These are phyloP conservation scores for Pichia sp. DNA, from an alignment of 1,139 yeast genomes.

Conservation along the genomic window DNA sequence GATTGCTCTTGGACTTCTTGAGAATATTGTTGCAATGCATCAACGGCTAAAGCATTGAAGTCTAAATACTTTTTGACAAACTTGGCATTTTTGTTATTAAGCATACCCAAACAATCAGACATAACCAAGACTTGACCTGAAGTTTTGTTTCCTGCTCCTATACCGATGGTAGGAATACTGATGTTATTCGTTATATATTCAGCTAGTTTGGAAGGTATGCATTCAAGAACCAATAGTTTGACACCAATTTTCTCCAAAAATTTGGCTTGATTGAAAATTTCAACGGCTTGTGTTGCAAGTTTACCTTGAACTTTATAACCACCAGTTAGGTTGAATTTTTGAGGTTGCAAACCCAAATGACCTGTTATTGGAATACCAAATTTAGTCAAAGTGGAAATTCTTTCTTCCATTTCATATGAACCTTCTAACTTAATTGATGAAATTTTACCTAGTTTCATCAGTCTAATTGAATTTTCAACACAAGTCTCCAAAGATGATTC, in stretches of 20 bases:
- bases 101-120: constrained; percentile 77
- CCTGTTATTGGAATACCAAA: constrained; percentile 89
- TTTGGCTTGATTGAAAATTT: constrained; percentile 60
- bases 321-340: constrained; percentile 66
- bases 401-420: constrained; percentile 45
- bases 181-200: constrained; percentile 50
- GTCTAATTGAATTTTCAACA: constrained; percentile 47
- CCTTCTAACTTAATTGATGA: constrained; percentile 90
- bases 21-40: constrained; percentile 46
- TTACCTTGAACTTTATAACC: constrained; percentile 87
- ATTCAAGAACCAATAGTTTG: constrained; percentile 70
- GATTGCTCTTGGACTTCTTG: constrained; percentile 43
- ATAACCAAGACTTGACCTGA: constrained; percentile 90
- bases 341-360: constrained; percentile 91
- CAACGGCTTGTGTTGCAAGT: constrained; percentile 43
- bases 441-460: constrained; percentile 56
- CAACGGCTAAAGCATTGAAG: constrained; percentile 40
- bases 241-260: constrained; percentile 73
- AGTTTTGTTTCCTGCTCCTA: constrained; percentile 84
- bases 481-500: constrained; percentile 65
- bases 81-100: constrained; percentile 46
- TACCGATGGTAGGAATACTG: constrained; percentile 80
- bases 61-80: constrained; percentile 68
- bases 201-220: constrained; percentile 76
- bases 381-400: constrained; percentile 42